Conservation (phyloP, 176 grass and related monocot genomes). For the Eremochloa ophiuroides region DNA sequence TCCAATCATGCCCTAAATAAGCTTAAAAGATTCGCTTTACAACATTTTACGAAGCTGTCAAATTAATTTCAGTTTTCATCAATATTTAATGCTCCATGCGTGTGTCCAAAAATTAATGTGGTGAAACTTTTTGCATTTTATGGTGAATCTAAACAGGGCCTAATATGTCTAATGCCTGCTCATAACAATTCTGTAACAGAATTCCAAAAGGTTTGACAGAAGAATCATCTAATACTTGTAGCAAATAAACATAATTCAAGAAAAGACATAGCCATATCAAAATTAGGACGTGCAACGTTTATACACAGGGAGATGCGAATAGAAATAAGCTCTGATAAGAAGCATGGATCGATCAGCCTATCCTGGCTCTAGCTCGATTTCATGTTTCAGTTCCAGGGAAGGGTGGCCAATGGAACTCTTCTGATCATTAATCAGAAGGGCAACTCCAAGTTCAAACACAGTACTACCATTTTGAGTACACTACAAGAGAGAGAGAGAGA, state of each 20-base stretch:
- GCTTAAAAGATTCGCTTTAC: too few species aligned
- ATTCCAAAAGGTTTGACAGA: not conserved
- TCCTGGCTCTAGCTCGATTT: not conserved
- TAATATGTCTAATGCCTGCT: too few species aligned
- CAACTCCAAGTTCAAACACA: not conserved
- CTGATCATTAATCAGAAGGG: not conserved
- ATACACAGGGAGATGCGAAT: not conserved
- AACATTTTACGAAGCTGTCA: too few species aligned
- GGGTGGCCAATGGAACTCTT: not conserved
- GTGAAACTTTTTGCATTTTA: too few species aligned
- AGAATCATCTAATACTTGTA: constrained; percentile 13
- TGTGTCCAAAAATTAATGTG: too few species aligned
- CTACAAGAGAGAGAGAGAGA: not conserved
- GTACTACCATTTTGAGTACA: constrained; percentile 5
- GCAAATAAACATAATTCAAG: not conserved
- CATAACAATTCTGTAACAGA: constrained; percentile 37
- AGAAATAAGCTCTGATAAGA: too few species aligned
- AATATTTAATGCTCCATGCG: too few species aligned
- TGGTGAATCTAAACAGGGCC: too few species aligned
- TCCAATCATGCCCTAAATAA: too few species aligned
- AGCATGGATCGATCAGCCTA: not conserved
- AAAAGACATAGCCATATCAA: not conserved
- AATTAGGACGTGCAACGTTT: not conserved
- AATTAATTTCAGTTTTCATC: too few species aligned
- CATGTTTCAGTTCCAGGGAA: not conserved